Percentiles rank a stretch among this genome's conserved stretches.
These are phyloP conservation scores for Immersiporthe knoxdaviesiana DNA, from an alignment of 2,329 filamentous ascomycete genomes.

Conservation along the genomic window DNA sequence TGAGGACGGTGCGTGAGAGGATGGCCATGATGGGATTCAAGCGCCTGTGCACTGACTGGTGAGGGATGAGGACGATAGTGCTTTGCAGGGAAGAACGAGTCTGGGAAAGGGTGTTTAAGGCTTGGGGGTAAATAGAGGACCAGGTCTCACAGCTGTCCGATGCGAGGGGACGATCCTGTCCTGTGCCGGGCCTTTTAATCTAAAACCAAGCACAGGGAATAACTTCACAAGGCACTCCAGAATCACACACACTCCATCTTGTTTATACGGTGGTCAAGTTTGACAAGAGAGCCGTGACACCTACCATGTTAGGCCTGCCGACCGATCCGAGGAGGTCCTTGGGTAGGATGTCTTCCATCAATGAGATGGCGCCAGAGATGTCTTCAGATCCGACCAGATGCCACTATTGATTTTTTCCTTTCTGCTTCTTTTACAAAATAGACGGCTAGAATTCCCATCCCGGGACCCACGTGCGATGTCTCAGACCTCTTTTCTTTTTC, in stretches of 20 bases:
- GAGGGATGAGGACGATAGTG: no score
- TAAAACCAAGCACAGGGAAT: neutral
- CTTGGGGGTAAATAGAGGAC: no score
- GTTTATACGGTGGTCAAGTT: neutral
- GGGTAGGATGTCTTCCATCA: constrained; percentile 6
- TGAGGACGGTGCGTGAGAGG: neutral
- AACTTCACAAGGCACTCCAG: neutral
- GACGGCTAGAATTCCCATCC: neutral
- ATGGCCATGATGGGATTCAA: constrained; percentile 12
- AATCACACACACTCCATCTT: neutral
- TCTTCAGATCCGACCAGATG: neutral
- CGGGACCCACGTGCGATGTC: neutral
- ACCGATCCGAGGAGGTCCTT: neutral
- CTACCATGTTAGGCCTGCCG: neutral
- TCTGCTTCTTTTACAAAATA: neutral
- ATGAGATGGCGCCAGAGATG: neutral
- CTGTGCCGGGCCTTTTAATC: neutral
- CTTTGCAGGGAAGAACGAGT: neutral
- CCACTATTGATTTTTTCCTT: neutral
- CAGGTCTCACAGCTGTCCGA: neutral
- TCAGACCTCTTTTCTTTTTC: neutral
- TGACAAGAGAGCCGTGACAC: neutral
- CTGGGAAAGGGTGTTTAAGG: neutral
- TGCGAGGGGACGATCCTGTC: neutral
- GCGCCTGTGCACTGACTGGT: neutral